Evolutionary conservation across 345 rosid species (phyloP), one percentile per base, ranked within the genome.

Genomic region (Melastoma malabathricum): DNA sequence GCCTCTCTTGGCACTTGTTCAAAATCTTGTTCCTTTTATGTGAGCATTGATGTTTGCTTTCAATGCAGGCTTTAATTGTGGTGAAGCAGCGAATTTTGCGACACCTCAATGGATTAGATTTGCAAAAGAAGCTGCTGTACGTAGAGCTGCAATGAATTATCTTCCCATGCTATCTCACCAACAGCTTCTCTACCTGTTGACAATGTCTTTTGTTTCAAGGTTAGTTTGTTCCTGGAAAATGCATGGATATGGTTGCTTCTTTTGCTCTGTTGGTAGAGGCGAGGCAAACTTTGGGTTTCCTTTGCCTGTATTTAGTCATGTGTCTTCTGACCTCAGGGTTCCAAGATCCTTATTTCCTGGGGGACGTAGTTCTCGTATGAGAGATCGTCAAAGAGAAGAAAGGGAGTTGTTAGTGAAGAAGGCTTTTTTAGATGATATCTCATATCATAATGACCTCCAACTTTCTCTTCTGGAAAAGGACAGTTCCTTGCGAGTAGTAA

Each of bases 121-220:
- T 67, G 98, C 98, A 14, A 92, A 83, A 78, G 98, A 84, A 65
- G 98, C 98, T 68, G 98, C 97, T 51, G 84, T 92, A 29, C 97
- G 98, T 5, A 76, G 98, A 70, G 98, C 98, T 58, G 98, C 98
- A 50, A 92, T 92, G 98, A 92, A 85, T 76, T 92, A 84, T 79
- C 88, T 92, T 59, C 98, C 98, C 22, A 92, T 92, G 98, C 89
- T 92, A 62, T 92, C 98, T 43, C 98, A 92, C 76, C 95, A 88
- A 70, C 98, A 92, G 69, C 83, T 92, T 49, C 64, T 92, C 19
- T 92, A 92, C 77, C 83, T 92, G 63, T 71, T 92, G 83, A 92
- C 98, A 17, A 92, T 92, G 97, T 92, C 98, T 16, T 92, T 92
- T 61, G 84, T 82, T 60, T 79, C 83, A 55, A 92, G 97, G 98